Percentiles rank a stretch among this genome's conserved stretches.
Evolutionary conservation across 495 filamentous ascomycete genomes (phyloP).

Genomic region (Trichocladium uniseriatum): DNA sequence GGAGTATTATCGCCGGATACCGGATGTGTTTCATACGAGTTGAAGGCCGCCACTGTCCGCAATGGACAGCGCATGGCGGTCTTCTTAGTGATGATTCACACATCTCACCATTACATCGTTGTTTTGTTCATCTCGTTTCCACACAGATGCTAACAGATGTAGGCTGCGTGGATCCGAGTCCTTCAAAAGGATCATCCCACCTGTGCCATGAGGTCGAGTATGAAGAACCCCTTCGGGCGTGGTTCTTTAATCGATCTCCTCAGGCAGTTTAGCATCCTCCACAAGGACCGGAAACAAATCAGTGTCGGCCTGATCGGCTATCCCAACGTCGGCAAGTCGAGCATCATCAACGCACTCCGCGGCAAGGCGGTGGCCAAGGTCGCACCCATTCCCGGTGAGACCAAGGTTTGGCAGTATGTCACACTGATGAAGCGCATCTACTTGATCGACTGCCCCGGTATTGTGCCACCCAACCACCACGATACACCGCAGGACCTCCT

Average conservation of each 20-base stretch:
- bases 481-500: conserved; percentile 83
- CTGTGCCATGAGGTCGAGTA: conserved; percentile 82
- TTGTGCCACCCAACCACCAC: conserved; percentile 77
- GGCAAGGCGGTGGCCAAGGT: conserved; percentile 90
- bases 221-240: conserved; percentile 82
- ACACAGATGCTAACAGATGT: conserved; percentile 14
- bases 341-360: conserved; percentile 84
- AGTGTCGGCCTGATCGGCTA: conserved; percentile 84
- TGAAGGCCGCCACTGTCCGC: conserved; percentile 55
- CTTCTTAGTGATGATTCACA: conserved; percentile 99
- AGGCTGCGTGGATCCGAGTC: conserved; percentile 28
- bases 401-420: conserved; percentile 88
- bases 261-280: conserved; percentile 86
- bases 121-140: conserved; percentile 1
- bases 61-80: conserved; percentile 49
- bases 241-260: conserved; percentile 56
- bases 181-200: conserved; percentile 68
- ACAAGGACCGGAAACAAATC: conserved; percentile 85
- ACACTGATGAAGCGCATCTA: conserved; percentile 96
- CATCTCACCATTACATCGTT: conserved; percentile 42
- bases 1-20: conserved; percentile 65
- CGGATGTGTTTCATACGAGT: conserved; percentile 63
- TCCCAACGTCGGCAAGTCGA: conserved; percentile 67
- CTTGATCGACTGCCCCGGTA: conserved; percentile 92
- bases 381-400: conserved; percentile 92